Evolutionary conservation across 805 yeast species (phyloP).

Genomic region (Pichia exigua): DNA sequence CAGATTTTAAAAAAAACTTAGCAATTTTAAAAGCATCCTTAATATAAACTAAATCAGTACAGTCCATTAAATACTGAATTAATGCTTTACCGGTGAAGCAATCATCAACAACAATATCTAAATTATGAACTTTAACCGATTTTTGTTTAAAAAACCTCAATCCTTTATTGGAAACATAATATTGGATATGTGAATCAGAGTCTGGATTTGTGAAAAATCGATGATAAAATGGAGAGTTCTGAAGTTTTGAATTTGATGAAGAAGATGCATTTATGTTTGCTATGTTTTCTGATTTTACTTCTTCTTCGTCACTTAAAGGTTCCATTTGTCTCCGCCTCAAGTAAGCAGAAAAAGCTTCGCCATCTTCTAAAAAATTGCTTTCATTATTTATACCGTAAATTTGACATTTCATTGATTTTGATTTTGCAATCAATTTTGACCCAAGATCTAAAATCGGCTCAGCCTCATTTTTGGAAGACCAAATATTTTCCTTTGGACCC

Average conservation of each 20-base stretch:
- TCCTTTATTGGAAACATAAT: slow-evolving; percentile 62
- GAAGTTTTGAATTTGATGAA: not conserved
- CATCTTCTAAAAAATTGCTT: slow-evolving; percentile 6
- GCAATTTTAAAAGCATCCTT: slow-evolving; percentile 50
- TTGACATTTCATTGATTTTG: not conserved
- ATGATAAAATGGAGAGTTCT: slow-evolving; percentile 60
- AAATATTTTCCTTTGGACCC: slow-evolving; percentile 63
- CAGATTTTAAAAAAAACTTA: slow-evolving; percentile 38
- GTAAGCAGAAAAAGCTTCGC: slow-evolving; percentile 17
- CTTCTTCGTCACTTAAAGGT: not conserved
- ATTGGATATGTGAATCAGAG: slow-evolving; percentile 73
- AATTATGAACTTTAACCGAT: slow-evolving; percentile 9
- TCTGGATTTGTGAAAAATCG: slow-evolving; percentile 82
- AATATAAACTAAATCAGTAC: slow-evolving; percentile 59
- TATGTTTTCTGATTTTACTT: not conserved
- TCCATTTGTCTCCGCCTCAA: slow-evolving; percentile 16
- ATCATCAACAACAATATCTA: slow-evolving; percentile 32
- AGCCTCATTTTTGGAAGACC: slow-evolving; percentile 50
- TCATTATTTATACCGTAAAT: not conserved
- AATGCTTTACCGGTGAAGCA: slow-evolving; percentile 69
- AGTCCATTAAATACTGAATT: slow-evolving; percentile 85
- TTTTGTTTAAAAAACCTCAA: slow-evolving; percentile 47
- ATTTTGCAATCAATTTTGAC: slow-evolving; percentile 4
- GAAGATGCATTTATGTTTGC: not conserved
- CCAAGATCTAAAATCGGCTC: slow-evolving; percentile 36